Percentiles rank a stretch among this genome's conserved stretches.
These are phyloP conservation scores for Cochlearia excelsa DNA, from an alignment of 345 rosid species.

Conservation along the genomic window DNA sequence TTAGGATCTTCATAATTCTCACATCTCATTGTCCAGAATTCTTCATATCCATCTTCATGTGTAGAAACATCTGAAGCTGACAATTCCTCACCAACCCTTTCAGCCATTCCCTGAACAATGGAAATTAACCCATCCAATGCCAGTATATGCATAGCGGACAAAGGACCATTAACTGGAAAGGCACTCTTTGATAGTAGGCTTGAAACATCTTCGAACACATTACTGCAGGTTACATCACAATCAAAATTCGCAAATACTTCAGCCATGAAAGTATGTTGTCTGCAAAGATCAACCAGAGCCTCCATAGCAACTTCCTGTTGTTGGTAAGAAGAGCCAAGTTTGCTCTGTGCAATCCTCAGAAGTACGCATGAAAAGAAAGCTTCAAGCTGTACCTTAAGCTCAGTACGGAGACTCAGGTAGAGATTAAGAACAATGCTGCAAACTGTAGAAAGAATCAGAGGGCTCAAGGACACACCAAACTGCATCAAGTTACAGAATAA, in stretches of 20 bases:
- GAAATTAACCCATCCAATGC: slow-evolving; percentile 69
- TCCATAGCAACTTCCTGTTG: slow-evolving; percentile 85
- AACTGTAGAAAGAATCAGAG: slow-evolving; percentile 72
- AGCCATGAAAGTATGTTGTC: slow-evolving; percentile 58
- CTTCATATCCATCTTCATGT: slow-evolving; percentile 44
- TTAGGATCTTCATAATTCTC: slow-evolving; percentile 51
- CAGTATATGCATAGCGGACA: slow-evolving; percentile 71
- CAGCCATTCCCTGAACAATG: slow-evolving; percentile 57
- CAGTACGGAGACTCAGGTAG: slow-evolving; percentile 58
- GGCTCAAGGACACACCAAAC: slow-evolving; percentile 74
- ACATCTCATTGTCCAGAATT: slow-evolving; percentile 58
- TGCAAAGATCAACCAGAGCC: slow-evolving; percentile 69
- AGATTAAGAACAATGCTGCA: slow-evolving; percentile 72
- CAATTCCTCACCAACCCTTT: slow-evolving; percentile 51
- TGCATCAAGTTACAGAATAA: slow-evolving; percentile 69
- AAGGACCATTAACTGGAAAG: slow-evolving; percentile 67
- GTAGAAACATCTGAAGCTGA: slow-evolving; percentile 34
- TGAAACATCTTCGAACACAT: slow-evolving; percentile 65
- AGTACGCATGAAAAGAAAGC: slow-evolving; percentile 72
- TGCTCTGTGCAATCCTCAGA: slow-evolving; percentile 63
- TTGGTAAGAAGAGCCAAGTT: slow-evolving; percentile 67
- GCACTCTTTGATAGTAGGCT: slow-evolving; percentile 65
- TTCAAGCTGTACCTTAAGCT: slow-evolving; percentile 68
- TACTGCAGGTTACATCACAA: slow-evolving; percentile 65
- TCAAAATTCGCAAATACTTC: slow-evolving; percentile 76